phyloP scores from a whole-genome alignment of 345 rosid species.

The Gossypium australe region DNA sequence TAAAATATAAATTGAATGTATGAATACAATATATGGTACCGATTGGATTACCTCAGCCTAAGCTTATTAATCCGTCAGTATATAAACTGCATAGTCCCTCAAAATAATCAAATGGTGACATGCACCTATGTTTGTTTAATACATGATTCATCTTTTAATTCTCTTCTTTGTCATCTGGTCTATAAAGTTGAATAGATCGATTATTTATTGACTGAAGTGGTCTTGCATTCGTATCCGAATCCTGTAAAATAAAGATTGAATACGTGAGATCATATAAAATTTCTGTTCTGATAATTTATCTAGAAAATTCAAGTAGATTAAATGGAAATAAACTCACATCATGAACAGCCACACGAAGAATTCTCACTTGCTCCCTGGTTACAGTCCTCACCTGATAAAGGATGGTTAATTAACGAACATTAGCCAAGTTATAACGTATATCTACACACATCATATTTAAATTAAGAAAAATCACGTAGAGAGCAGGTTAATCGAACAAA shows the following conservation, averaged over 20 bases:
- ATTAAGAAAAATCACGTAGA: neutral
- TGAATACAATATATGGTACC: neutral
- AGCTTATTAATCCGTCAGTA: no score
- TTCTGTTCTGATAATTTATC: neutral
- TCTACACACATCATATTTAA: neutral
- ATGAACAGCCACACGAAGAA: conserved; percentile 72
- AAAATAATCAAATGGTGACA: neutral
- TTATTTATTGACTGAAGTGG: conserved; percentile 46
- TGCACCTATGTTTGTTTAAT: neutral
- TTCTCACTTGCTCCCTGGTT: conserved; percentile 43
- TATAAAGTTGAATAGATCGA: conserved; percentile 39
- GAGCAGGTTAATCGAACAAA: conserved; percentile 4
- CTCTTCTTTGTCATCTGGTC: conserved; percentile 24
- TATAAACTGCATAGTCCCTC: neutral
- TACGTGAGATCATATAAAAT: neutral
- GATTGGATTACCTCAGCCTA: no score
- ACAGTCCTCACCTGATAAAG: conserved; percentile 49
- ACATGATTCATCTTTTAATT: neutral
- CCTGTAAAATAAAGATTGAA: conserved; percentile 30
- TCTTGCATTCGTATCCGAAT: conserved; percentile 57
- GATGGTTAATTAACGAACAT: neutral
- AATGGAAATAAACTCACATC: conserved; percentile 46
- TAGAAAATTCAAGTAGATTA: neutral
- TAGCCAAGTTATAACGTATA: no score
- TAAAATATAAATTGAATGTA: no score